Percentiles rank a stretch among this genome's conserved stretches.
phyloP scores from a whole-genome alignment of 306 rosid genomes.

The Dalbergia cochinchinensis region DNA sequence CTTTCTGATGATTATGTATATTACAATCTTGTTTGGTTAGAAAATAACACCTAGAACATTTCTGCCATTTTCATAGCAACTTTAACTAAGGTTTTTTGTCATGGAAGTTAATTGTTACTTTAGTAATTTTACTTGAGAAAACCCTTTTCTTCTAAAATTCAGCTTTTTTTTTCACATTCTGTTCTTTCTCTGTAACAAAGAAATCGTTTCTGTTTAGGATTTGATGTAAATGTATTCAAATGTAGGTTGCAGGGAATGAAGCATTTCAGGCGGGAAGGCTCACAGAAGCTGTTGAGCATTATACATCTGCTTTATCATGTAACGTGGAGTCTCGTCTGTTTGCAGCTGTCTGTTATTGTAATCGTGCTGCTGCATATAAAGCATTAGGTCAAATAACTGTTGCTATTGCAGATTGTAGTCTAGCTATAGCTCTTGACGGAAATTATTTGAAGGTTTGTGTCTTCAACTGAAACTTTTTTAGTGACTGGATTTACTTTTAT shows the following conservation, averaged over 20 bases:
- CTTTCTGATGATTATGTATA: conserved; percentile 24
- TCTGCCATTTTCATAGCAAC: conserved; percentile 16
- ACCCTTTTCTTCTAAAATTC: not conserved
- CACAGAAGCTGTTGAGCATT: conserved; percentile 86
- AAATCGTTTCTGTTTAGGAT: conserved; percentile 19
- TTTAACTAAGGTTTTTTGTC: not conserved
- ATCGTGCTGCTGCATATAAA: conserved; percentile 97
- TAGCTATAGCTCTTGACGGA: conserved; percentile 95
- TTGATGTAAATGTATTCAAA: conserved; percentile 45
- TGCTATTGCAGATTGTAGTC: conserved; percentile 95
- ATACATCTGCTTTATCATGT: conserved; percentile 81
- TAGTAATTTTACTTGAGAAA: conserved; percentile 18
- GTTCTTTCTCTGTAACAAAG: conserved; percentile 33
- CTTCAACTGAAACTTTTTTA: conserved; percentile 40
- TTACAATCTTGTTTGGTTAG: conserved; percentile 10
- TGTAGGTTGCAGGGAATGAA: conserved; percentile 93
- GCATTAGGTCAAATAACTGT: conserved; percentile 87
- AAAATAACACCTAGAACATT: conserved; percentile 4
- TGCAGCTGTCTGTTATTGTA: conserved; percentile 91
- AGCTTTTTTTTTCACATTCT: not conserved
- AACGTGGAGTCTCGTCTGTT: conserved; percentile 91
- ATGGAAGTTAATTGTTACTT: conserved; percentile 22
- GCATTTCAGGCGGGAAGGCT: conserved; percentile 91
- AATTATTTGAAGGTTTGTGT: conserved; percentile 79
- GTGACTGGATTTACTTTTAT: not conserved